phyloP scores from a whole-genome alignment of 1,284 basidiomycete genomes.

The Irpex rosettiformis region DNA sequence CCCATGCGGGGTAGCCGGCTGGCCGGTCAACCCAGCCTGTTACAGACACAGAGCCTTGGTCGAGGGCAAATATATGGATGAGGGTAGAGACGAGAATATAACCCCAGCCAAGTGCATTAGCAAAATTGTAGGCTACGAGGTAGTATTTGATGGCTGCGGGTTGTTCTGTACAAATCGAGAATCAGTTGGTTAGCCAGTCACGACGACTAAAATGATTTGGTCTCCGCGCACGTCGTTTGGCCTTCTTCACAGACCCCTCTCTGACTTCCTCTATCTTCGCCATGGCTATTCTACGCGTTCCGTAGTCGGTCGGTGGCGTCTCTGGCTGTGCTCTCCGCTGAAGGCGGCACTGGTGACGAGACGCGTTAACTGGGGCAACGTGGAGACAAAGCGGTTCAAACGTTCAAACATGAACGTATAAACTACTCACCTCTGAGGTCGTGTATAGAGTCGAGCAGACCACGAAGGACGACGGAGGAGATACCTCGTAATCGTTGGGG shows the following conservation, averaged over 20 bases:
- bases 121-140: slow-evolving; percentile 74
- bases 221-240: background rate
- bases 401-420: no score
- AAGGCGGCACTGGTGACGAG: no score
- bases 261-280: slow-evolving; percentile 3
- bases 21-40: slow-evolving; percentile 9
- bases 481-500: no score
- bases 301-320: no score
- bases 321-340: no score
- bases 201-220: background rate
- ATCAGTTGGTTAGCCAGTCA: background rate
- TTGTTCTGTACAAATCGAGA: slow-evolving; percentile 11
- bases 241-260: background rate
- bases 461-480: no score
- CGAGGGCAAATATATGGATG: slow-evolving; percentile 43
- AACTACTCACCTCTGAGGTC: no score
- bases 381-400: no score
- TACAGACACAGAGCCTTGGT: background rate
- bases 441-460: no score
- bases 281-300: background rate
- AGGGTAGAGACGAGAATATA: slow-evolving; percentile 58
- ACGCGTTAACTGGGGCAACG: no score
- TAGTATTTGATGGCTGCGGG: slow-evolving; percentile 49
- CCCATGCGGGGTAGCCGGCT: slow-evolving; percentile 16
- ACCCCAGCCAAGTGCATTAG: slow-evolving; percentile 73